Evolutionary conservation across 352 stramenopile genomes (phyloP), one percentile per base, ranked within the genome.

Genomic region (Phytopythium vexans): DNA sequence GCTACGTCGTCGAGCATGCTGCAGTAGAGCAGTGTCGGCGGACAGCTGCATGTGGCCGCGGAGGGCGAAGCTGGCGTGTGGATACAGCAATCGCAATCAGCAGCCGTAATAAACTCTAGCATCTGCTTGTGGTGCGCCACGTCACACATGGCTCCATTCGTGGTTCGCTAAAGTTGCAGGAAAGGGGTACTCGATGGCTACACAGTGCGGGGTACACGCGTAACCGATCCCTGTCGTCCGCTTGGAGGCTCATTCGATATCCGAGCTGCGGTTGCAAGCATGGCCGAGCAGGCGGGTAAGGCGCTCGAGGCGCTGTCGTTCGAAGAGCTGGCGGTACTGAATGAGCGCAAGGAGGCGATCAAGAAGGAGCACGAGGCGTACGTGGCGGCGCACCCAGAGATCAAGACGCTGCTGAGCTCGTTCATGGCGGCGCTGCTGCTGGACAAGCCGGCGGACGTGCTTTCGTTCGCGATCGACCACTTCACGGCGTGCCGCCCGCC

Each of bases 381-480:
- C 54, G 69, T 96, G 36, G 82, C 88, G 41, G 54, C 69, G 10
- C 88, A 96, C 48, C 82, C 88, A 31, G 88, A 96, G 76, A 89
- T 96, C 58, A 92, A 95, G 81, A 87, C 83, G 59, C 74, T 96
- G 47, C 68, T 96, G 41, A 94, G 80, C 60, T 68, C 78, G 46
- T 96, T 96, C 74, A 92, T 96, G 83, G 68, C 74, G 15, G 70
- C 82, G 49, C 72, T 96, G 52, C 68, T 96, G 48, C 64, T 96
- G 21, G 85, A 94, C 49, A 96, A 96, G 66, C 88, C 88, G 6
- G 59, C 68, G 40, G 81, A 96, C 56, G 84, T 96, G 42, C 54
- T 92, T 47, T 58, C 66, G 11, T 96, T 95, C 57, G 87, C 87
- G 3, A 70, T 77, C 46, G 65, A 74, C 31, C 84, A 95, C 62